Percentiles rank a stretch among this genome's conserved stretches.
Conservation (phyloP, 768 basidiomycete genomes). For the Mycena amicta region DNA sequence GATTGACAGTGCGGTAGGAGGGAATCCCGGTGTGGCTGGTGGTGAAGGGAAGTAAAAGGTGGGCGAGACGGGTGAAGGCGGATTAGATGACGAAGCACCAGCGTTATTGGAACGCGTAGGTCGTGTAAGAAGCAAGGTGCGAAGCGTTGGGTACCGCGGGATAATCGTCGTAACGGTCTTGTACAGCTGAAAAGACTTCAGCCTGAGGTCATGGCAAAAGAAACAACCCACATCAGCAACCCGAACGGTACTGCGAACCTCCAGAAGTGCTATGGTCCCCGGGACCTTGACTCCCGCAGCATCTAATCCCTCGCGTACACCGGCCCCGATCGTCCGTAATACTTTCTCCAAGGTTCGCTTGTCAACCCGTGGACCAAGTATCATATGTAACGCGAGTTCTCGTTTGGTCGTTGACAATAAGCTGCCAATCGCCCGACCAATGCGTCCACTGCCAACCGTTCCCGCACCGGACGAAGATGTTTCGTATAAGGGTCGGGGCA, state of each 20-base stretch:
- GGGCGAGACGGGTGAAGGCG: constrained; percentile 9
- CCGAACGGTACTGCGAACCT: constrained; percentile 20
- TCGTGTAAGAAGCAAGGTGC: constrained; percentile 17
- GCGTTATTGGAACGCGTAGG: not conserved
- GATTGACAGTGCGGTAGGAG: not conserved
- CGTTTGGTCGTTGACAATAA: constrained; percentile 2
- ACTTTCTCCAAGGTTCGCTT: constrained; percentile 23
- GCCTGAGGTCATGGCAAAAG: not conserved
- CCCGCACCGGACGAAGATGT: constrained; percentile 2
- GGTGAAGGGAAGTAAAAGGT: constrained; percentile 11
- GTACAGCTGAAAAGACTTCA: constrained; percentile 9
- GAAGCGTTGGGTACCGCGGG: constrained; percentile 18
- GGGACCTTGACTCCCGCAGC: not conserved
- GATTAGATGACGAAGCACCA: not conserved
- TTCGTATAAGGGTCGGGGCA: constrained; percentile 20
- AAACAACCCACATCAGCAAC: constrained; percentile 6
- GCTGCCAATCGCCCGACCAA: constrained; percentile 16
- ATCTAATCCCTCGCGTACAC: constrained; percentile 7
- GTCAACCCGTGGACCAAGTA: constrained; percentile 20
- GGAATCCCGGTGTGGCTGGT: constrained; percentile 6
- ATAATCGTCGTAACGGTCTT: constrained; percentile 15
- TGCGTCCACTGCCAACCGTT: constrained; percentile 15
- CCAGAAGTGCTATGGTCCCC: constrained; percentile 11
- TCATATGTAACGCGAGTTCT: constrained; percentile 13
- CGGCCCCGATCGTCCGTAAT: constrained; percentile 13